phyloP scores from a whole-genome alignment of 768 basidiomycete genomes.

The Megacollybia marginata region DNA sequence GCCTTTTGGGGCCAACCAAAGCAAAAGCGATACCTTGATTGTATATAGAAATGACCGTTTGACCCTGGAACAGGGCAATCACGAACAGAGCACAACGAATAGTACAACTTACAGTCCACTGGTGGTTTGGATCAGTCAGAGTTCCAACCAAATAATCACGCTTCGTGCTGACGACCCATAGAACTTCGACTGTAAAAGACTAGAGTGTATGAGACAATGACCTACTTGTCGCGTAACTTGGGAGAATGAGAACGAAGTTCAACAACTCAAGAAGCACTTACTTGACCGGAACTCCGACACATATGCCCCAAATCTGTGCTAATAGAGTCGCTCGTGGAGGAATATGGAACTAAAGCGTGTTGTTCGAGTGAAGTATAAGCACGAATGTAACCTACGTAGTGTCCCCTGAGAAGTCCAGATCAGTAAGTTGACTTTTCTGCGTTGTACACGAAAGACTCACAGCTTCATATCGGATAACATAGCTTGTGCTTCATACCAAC shows the following conservation, averaged over 20 bases:
- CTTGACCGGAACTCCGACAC: conserved; percentile 18
- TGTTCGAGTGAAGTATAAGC: background rate
- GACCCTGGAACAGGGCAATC: conserved; percentile 4
- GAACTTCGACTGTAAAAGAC: background rate
- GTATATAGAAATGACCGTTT: conserved; percentile 17
- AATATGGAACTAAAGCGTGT: conserved; percentile 13
- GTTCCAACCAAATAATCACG: conserved; percentile 10
- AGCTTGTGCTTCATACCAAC: conserved; percentile 18
- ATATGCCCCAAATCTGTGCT: conserved; percentile 17
- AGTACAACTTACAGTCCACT: conserved; percentile 10
- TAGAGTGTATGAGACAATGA: background rate
- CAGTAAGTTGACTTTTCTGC: background rate
- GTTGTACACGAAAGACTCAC: conserved; percentile 4
- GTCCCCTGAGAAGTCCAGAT: conserved; percentile 8
- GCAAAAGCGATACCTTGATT: conserved; percentile 18
- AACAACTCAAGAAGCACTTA: no score
- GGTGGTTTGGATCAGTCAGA: conserved; percentile 14
- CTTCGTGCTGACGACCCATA: conserved; percentile 15
- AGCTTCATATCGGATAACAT: conserved; percentile 20
- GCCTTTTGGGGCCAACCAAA: conserved; percentile 15
- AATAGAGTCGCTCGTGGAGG: conserved; percentile 14
- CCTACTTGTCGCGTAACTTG: conserved; percentile 1
- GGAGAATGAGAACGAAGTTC: no score
- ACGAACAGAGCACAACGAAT: no score
- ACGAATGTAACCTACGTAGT: conserved; percentile 10